Conservation (phyloP, 169 alveolate species). For the Cryptosporidium viatorum region DNA sequence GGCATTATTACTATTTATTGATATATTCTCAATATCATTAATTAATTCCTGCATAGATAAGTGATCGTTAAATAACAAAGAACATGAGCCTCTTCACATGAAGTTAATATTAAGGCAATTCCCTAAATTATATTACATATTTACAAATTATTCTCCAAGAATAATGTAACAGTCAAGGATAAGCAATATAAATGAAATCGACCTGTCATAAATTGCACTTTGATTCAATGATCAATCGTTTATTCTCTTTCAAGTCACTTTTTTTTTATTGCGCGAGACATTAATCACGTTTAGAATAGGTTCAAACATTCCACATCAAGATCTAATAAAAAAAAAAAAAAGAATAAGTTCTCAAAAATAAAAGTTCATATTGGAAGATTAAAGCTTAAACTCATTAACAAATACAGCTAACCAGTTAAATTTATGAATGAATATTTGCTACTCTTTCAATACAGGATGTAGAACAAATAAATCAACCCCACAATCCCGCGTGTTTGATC, state of each 20-base stretch:
- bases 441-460: not conserved
- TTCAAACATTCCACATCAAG: not conserved
- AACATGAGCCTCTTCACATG: not conserved
- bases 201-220: not conserved
- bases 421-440: too few relatives aligned
- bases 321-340: conserved; percentile 7
- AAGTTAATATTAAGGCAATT: not conserved
- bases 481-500: not conserved
- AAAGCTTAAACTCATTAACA: not conserved
- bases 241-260: not conserved
- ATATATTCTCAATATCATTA: conserved; percentile 46
- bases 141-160: not conserved
- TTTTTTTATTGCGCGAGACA: not conserved
- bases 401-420: not conserved
- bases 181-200: not conserved
- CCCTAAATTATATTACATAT: not conserved
- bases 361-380: not conserved
- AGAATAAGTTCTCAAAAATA: not conserved
- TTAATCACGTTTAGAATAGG: conserved; percentile 2
- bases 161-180: not conserved
- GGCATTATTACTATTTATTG: conserved; percentile 11
- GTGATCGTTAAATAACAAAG: not conserved
- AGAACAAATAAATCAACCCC: not conserved
- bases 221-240: not conserved
- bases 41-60: conserved; percentile 8